phyloP scores from a whole-genome alignment of 345 rosid genomes.

The Raphanus raphanistrum region DNA sequence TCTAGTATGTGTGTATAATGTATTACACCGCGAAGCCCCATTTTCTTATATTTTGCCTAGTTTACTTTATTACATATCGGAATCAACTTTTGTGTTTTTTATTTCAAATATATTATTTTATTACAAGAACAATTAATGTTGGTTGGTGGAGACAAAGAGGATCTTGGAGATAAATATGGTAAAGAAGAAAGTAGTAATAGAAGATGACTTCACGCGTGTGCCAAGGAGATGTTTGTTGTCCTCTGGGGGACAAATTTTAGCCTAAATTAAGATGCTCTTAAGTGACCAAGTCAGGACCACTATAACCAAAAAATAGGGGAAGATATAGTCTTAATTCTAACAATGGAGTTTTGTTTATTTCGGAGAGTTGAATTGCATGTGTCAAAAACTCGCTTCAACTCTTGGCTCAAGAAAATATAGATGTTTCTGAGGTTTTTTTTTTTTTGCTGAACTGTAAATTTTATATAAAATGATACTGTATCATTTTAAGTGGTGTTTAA shows the following conservation, averaged over 20 bases:
- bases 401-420: conserved; percentile 36
- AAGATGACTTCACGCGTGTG: conserved; percentile 39
- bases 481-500: too few relatives aligned
- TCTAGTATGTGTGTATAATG: not conserved
- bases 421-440: not conserved
- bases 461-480: too few relatives aligned
- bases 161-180: conserved; percentile 38
- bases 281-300: conserved; percentile 33
- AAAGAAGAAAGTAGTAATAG: conserved; percentile 23
- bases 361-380: conserved; percentile 9
- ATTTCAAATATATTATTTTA: not conserved
- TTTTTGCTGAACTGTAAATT: too few relatives aligned
- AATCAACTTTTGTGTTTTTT: conserved; percentile 15
- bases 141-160: conserved; percentile 45
- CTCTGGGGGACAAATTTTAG: conserved; percentile 35
- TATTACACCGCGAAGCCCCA: not conserved
- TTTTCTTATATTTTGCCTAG: conserved; percentile 3
- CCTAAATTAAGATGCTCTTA: conserved; percentile 36
- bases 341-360: conserved; percentile 4
- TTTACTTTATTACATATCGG: not conserved
- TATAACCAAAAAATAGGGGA: not conserved
- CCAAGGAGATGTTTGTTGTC: conserved; percentile 35
- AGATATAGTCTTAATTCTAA: not conserved
- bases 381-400: conserved; percentile 3
- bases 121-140: conserved; percentile 25